Evolutionary conservation across 768 basidiomycete genomes (phyloP).

Genomic region (Termitomyces sp.): DNA sequence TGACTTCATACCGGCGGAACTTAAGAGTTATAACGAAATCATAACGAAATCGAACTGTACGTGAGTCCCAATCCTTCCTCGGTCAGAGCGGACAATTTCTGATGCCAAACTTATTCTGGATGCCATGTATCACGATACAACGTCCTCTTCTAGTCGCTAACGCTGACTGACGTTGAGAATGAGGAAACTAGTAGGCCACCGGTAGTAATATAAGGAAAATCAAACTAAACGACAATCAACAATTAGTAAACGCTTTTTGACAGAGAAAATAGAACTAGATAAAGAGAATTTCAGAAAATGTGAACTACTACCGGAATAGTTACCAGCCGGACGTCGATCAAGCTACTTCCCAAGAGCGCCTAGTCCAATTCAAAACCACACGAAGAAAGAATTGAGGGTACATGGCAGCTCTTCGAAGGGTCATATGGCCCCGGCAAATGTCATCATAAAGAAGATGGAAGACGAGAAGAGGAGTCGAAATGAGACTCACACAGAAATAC

Average conservation of each 20-base stretch:
- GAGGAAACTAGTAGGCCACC: background rate
- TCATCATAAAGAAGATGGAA: constrained; percentile 45
- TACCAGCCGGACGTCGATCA: constrained; percentile 60
- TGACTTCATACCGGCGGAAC: background rate
- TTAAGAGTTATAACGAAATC: background rate
- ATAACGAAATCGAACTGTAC: background rate
- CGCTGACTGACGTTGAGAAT: background rate
- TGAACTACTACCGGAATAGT: background rate
- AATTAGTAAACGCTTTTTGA: background rate
- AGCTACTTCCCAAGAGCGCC: constrained; percentile 43
- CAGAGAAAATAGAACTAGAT: background rate
- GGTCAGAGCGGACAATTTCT: too few species aligned
- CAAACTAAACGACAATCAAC: background rate
- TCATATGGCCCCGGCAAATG: constrained; percentile 87
- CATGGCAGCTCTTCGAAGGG: constrained; percentile 41
- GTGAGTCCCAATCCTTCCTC: too few species aligned
- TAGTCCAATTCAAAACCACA: background rate
- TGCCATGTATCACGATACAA: background rate
- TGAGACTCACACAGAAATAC: background rate
- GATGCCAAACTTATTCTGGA: background rate
- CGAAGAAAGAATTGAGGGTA: background rate
- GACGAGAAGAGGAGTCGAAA: background rate
- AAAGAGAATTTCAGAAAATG: constrained; percentile 6
- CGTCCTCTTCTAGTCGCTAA: too few species aligned
- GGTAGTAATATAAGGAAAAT: background rate